Conservation (phyloP, 257 asterid species). For the Leonotis leonurus region DNA sequence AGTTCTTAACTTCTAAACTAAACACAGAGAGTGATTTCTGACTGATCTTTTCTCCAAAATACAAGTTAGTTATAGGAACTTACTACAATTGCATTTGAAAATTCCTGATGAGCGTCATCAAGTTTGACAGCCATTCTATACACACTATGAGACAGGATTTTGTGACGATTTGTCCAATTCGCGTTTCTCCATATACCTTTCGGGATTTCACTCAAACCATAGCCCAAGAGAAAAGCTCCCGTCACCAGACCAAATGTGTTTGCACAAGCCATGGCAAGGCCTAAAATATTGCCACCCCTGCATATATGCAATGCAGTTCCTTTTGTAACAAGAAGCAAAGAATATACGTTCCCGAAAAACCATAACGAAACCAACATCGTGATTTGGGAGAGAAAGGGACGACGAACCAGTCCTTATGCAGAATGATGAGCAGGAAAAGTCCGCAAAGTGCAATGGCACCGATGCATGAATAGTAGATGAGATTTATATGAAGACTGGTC, state of each 20-base stretch:
- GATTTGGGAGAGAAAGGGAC: conserved; percentile 21
- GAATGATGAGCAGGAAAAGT: conserved; percentile 42
- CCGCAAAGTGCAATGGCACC: conserved; percentile 57
- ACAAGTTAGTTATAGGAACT: conserved; percentile 23
- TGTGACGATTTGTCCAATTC: conserved; percentile 64
- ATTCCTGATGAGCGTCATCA: conserved; percentile 67
- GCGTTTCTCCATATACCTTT: conserved; percentile 66
- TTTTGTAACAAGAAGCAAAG: background rate
- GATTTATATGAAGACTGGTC: conserved; percentile 66
- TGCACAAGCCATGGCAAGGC: conserved; percentile 87
- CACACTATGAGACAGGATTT: conserved; percentile 65
- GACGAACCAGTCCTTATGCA: conserved; percentile 52
- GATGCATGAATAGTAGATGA: conserved; percentile 50
- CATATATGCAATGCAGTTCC: conserved; percentile 15
- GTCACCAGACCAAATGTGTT: conserved; percentile 81
- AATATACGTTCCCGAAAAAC: background rate
- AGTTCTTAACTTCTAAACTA: background rate
- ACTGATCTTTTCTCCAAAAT: background rate
- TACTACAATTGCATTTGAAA: conserved; percentile 73
- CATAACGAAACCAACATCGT: background rate
- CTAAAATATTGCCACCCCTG: conserved; percentile 68
- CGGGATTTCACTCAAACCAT: conserved; percentile 78
- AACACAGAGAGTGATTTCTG: background rate
- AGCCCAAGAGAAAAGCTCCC: conserved; percentile 85
- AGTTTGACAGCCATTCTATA: conserved; percentile 74